Evolutionary conservation across 257 asterid genomes (phyloP), one percentile per base, ranked within the genome.

Genomic region (Nicotiana attenuata): DNA sequence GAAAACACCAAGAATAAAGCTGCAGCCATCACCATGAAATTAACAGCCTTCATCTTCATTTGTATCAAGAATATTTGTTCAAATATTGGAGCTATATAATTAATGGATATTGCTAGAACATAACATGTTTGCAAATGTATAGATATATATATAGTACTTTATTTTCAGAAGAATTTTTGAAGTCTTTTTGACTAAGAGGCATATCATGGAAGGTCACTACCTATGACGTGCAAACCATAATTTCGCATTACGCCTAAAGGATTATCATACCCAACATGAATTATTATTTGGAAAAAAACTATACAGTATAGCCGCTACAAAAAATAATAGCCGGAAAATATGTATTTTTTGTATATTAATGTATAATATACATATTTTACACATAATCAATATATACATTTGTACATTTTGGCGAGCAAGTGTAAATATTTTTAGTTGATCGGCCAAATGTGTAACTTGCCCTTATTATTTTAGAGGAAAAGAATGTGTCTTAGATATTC

Each of bases 161-260:
- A 26, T 61, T 9, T 22, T 71, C 13, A 19, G 35, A 73, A 4
- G 4, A n/a, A 10, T 22, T 9, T 13, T 31, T n/a, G 50, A n/a
- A 22, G 69, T 47, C 5, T 76, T 7, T 57, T 20, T 20, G 63
- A 60, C 41, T 65, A 16, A 45, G 65, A 52, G 33, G 22, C 7
- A 13, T 28, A 5, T 65, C 7, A 76, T 87, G 89, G 87, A 80
- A 59, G 47, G 50, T 76, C 84, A 87, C 86, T 80, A 80, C 69
- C 17, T 26, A n/a, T 10, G 87, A 84, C 87, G 86, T 86, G 89
- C 87, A 65, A 75, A 82, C 83, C 87, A 84, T 82, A 57, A 80
- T 73, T 22, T 73, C 15, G 79, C 60, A 73, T 47, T 24, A 73
- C 22, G 7, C 78, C 59, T 5, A 69, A 20, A 41, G 5, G 20